These are phyloP conservation scores for Trametes versicolor DNA, from an alignment of 1,284 basidiomycete genomes.

Conservation along the genomic window DNA sequence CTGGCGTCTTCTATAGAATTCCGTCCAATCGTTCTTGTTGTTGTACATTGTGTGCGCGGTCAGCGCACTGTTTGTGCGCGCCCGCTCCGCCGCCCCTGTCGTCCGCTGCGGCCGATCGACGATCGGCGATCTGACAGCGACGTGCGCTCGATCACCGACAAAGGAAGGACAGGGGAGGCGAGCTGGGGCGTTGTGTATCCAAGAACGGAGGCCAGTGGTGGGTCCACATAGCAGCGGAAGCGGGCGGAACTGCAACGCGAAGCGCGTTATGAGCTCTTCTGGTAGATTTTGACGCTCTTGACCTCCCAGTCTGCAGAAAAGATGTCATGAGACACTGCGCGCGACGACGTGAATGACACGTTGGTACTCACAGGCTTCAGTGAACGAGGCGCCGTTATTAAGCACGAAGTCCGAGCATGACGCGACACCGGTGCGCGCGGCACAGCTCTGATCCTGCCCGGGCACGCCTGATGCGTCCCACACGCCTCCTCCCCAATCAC, in stretches of 20 bases:
- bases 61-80: neutral
- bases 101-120: slow-evolving; percentile 5
- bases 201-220: slow-evolving; percentile 10
- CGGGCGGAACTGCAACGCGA: neutral
- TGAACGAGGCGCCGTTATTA: slow-evolving; percentile 74
- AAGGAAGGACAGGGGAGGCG: neutral
- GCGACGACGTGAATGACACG: slow-evolving; percentile 6
- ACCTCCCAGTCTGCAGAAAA: slow-evolving; percentile 76
- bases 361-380: slow-evolving; percentile 76
- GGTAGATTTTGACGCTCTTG: slow-evolving; percentile 74
- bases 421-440: slow-evolving; percentile 80
- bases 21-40: neutral
- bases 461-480: slow-evolving; percentile 78
- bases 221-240: neutral
- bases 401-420: slow-evolving; percentile 83
- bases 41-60: neutral
- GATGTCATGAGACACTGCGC: slow-evolving; percentile 21
- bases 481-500: slow-evolving; percentile 88
- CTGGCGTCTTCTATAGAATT: slow-evolving; percentile 8
- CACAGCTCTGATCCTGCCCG: slow-evolving; percentile 85
- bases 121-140: slow-evolving; percentile 14
- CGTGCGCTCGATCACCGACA: slow-evolving; percentile 1
- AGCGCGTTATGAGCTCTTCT: slow-evolving; percentile 43
- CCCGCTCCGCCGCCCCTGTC: slow-evolving; percentile 2
- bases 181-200: slow-evolving; percentile 17